Evolutionary conservation across 23 red algal genomes (phyloP), one percentile per base, ranked within the genome.

Genomic region (Gracilaria caudata): DNA sequence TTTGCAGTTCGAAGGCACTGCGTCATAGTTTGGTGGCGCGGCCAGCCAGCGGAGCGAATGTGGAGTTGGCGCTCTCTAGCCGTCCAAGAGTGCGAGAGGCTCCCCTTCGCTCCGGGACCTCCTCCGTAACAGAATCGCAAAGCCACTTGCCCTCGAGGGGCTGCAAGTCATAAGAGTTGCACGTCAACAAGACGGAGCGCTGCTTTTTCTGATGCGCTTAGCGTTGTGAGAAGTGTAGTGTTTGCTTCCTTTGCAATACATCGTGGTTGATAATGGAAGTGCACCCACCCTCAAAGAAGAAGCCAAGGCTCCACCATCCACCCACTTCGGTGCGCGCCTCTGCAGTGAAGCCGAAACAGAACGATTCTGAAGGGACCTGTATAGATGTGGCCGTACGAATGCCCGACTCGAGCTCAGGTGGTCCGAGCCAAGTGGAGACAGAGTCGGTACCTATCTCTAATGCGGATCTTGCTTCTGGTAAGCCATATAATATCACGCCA

Each of bases 401-500:
- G 29, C 70, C 70, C 21, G 70, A 75, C 38, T 36, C 70, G 38
- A 75, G 32, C 70, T 75, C 70, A 26, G 33, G 70, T 21, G 30
- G 71, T 11, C 85, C 85, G 14, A 89, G 70, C 25, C 64, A 75
- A n/a, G 70, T 89, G 1, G 51, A 51, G 39, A 77, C 72, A 14
- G 85, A 79, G 28, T 64, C 43, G 21, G 85, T 89, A 11, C 60
- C 85, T 35, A 89, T 89, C 61, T 35, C 26, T 9, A 73, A 89
- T 9, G 87, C 64, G 28, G 87, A 91, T 53, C 46, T 91, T 45
- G 55, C 53, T 25, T 71, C 60, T 41, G 77, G 54, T 29, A 82
- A 82, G 44, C 76, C 76, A n/a, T 95, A 95, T 64, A 84, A 88
- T 45, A 89, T 95, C 16, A 79, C 38, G 73, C 86, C 93, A 30